These are phyloP conservation scores for Oryza meyeriana DNA, from an alignment of 176 grass and related monocot species.

Conservation along the genomic window DNA sequence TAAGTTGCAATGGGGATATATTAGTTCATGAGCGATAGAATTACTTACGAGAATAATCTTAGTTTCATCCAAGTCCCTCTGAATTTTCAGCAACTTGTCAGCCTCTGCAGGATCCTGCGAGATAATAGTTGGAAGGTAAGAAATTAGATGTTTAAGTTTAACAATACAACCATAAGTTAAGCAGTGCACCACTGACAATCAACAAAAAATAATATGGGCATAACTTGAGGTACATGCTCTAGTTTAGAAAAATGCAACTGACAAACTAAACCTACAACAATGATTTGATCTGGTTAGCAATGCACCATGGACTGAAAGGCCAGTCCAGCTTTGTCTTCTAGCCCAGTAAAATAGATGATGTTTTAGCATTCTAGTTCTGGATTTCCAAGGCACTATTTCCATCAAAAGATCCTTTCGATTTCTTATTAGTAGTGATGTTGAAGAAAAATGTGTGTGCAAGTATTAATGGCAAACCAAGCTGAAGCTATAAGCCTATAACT, in stretches of 20 bases:
- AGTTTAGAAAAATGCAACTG: neutral
- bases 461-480: neutral
- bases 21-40: neutral
- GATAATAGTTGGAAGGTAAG: neutral
- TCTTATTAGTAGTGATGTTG: neutral
- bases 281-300: neutral
- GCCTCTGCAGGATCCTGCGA: slow-evolving; percentile 79
- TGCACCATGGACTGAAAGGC: neutral
- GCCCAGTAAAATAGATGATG: neutral
- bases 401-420: neutral
- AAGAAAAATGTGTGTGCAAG: neutral
- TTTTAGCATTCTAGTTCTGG: neutral
- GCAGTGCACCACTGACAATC: neutral
- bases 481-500: neutral
- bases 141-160: neutral
- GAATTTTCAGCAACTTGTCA: slow-evolving; percentile 89
- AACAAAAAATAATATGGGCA: neutral
- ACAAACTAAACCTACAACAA: neutral
- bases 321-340: neutral
- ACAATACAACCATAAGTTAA: neutral
- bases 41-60: slow-evolving; percentile 88
- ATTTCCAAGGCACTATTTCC: neutral
- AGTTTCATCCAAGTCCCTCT: slow-evolving; percentile 93
- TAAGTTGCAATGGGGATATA: neutral
- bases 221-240: neutral